These are phyloP conservation scores for Hibiscus tridactylites DNA, from an alignment of 345 rosid species.

Conservation along the genomic window DNA sequence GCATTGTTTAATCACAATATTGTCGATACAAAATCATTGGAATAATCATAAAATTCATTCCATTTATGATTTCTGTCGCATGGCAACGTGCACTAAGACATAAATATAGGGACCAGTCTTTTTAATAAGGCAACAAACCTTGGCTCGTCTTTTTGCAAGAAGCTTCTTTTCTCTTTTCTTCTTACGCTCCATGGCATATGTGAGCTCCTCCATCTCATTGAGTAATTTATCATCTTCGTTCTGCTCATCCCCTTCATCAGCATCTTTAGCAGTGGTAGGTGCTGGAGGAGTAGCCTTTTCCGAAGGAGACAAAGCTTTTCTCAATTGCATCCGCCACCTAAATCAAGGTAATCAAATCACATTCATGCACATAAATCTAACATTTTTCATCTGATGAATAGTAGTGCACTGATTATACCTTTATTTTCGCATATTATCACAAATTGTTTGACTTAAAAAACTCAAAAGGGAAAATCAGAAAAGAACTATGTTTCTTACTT, in stretches of 20 bases:
- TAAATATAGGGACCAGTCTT: background rate
- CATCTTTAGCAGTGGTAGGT: conserved; percentile 20
- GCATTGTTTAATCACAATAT: background rate
- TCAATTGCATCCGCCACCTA: conserved; percentile 83
- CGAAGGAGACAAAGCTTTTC: conserved; percentile 63
- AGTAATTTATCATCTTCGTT: conserved; percentile 80
- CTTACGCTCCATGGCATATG: conserved; percentile 59
- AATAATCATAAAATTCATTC: background rate
- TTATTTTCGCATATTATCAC: too few relatives aligned
- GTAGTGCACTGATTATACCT: background rate
- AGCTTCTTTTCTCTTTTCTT: conserved; percentile 75
- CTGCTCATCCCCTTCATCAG: conserved; percentile 36
- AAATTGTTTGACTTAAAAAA: background rate
- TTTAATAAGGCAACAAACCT: conserved; percentile 36
- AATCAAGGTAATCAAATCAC: background rate
- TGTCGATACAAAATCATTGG: background rate
- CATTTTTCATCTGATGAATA: background rate
- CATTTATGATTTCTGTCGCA: background rate
- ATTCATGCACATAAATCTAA: background rate
- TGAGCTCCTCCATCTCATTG: conserved; percentile 90
- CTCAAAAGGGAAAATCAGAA: background rate
- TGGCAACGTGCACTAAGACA: background rate
- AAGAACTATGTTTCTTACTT: conserved; percentile 45
- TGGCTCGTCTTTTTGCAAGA: conserved; percentile 64
- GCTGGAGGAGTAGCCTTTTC: conserved; percentile 36